A percentile compares a stretch with the other conserved stretches of the same genome.
Conservation (phyloP, 108 stramenopile genomes). For the Skeletonema marinoi region DNA sequence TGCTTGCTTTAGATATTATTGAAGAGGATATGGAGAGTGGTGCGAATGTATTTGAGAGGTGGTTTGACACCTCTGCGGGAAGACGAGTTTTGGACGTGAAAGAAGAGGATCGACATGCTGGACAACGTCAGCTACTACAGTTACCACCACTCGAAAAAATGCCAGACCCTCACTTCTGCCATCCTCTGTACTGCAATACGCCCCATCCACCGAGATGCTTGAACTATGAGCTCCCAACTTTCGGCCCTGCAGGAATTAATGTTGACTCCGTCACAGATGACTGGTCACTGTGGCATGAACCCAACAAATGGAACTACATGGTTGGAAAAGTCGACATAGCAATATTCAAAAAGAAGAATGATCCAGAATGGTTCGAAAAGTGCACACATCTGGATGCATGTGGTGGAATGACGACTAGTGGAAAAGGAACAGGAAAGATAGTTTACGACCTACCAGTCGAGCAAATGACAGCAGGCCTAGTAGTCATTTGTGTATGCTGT, state of each 20-base stretch:
- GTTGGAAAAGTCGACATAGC: slow-evolving; percentile 46
- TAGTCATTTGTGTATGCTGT: slow-evolving; percentile 49
- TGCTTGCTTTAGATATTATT: slow-evolving; percentile 53
- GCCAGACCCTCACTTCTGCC: slow-evolving; percentile 39
- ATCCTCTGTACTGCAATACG: slow-evolving; percentile 42
- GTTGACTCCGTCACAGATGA: slow-evolving; percentile 11
- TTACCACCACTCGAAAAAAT: slow-evolving; percentile 25
- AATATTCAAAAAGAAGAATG: slow-evolving; percentile 36
- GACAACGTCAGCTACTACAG: slow-evolving; percentile 13
- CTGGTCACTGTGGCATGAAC: slow-evolving; percentile 45
- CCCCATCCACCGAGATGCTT: slow-evolving; percentile 51
- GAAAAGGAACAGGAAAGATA: slow-evolving; percentile 21
- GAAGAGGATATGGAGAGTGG: slow-evolving; percentile 45
- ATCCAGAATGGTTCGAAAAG: slow-evolving; percentile 46
- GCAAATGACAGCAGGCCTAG: slow-evolving; percentile 41
- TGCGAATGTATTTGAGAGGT: slow-evolving; percentile 32
- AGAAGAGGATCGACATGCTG: neutral
- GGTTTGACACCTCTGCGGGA: slow-evolving; percentile 24
- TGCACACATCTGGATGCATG: slow-evolving; percentile 51
- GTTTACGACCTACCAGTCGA: slow-evolving; percentile 40
- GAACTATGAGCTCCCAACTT: slow-evolving; percentile 55
- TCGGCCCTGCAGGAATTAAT: slow-evolving; percentile 38
- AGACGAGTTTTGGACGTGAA: neutral
- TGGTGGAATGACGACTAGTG: slow-evolving; percentile 39
- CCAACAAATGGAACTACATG: slow-evolving; percentile 37